phyloP scores from a whole-genome alignment of 2,329 filamentous ascomycete genomes.

The Trichoderma sp. region DNA sequence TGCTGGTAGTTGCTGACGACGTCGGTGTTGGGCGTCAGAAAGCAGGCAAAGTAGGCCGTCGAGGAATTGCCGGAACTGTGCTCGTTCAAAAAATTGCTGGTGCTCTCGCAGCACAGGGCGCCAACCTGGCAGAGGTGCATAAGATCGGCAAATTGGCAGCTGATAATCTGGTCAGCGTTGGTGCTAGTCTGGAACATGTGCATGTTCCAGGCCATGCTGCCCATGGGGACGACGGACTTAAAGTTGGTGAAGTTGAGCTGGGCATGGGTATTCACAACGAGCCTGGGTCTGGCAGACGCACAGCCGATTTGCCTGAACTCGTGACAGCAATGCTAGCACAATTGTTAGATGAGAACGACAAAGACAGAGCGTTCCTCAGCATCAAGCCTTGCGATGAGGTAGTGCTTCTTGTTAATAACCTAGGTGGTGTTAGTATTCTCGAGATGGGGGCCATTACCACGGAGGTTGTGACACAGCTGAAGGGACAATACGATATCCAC shows the following conservation, averaged over 20 bases:
- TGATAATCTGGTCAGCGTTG: not conserved
- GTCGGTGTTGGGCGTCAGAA: not conserved
- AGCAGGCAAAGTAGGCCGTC: not conserved
- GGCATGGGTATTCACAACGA: not conserved
- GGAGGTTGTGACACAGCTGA: not conserved
- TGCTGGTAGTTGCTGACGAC: not conserved
- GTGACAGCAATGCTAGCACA: not conserved
- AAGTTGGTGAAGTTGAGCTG: not conserved
- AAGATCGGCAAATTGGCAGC: not conserved
- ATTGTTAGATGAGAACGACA: not conserved
- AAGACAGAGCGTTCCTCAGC: not conserved
- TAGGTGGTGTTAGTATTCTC: not conserved
- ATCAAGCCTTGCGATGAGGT: not conserved
- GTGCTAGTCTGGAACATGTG: not conserved
- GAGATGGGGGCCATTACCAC: not conserved
- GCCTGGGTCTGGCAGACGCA: not conserved
- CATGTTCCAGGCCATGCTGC: not conserved
- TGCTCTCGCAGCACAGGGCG: not conserved
- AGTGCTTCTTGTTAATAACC: not conserved
- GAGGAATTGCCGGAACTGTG: not conserved
- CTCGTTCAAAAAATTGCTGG: not conserved
- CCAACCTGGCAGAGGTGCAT: not conserved
- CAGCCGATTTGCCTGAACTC: not conserved
- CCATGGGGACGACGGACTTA: not conserved
- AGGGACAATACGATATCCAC: not conserved